Conservation (phyloP, 1,284 basidiomycete genomes). For the Ustilago lituana region DNA sequence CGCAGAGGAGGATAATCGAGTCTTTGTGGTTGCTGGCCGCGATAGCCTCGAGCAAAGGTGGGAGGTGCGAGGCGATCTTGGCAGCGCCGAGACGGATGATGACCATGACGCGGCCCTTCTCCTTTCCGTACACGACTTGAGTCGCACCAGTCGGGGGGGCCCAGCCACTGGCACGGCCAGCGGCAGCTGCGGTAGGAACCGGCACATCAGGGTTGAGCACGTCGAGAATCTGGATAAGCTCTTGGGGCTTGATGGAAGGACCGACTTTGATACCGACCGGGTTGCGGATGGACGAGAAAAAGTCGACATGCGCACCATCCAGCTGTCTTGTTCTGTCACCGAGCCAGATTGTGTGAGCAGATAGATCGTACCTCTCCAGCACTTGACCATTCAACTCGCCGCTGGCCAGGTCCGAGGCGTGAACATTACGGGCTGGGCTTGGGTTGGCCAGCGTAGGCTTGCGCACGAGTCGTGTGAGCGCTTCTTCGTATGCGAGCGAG, state of each 20-base stretch:
- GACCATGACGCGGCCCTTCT: slow-evolving; percentile 84
- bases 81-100: slow-evolving; percentile 92
- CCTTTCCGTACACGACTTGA: slow-evolving; percentile 67
- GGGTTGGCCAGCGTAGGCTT: slow-evolving; percentile 34
- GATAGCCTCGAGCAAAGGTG: slow-evolving; percentile 85
- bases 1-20: slow-evolving; percentile 90
- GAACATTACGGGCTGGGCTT: slow-evolving; percentile 27
- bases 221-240: slow-evolving; percentile 82
- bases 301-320: slow-evolving; percentile 89
- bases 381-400: slow-evolving; percentile 33
- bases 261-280: slow-evolving; percentile 97
- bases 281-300: slow-evolving; percentile 83
- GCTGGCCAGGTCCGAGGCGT: slow-evolving; percentile 20
- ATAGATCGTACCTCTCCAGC: slow-evolving; percentile 77
- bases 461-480: slow-evolving; percentile 76
- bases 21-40: slow-evolving; percentile 76
- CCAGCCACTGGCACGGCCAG: slow-evolving; percentile 18
- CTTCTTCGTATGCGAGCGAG: slow-evolving; percentile 91
- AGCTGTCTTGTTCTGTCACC: slow-evolving; percentile 95
- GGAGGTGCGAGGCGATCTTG: slow-evolving; percentile 77
- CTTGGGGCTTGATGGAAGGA: slow-evolving; percentile 81
- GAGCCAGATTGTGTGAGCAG: slow-evolving; percentile 95
- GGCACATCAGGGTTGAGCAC: slow-evolving; percentile 78
- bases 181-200: slow-evolving; percentile 16
- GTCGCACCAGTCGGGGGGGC: slow-evolving; percentile 20